Percentiles rank a stretch among this genome's conserved stretches.
Evolutionary conservation across 345 rosid genomes (phyloP).

Genomic region (Corymbia maculata): DNA sequence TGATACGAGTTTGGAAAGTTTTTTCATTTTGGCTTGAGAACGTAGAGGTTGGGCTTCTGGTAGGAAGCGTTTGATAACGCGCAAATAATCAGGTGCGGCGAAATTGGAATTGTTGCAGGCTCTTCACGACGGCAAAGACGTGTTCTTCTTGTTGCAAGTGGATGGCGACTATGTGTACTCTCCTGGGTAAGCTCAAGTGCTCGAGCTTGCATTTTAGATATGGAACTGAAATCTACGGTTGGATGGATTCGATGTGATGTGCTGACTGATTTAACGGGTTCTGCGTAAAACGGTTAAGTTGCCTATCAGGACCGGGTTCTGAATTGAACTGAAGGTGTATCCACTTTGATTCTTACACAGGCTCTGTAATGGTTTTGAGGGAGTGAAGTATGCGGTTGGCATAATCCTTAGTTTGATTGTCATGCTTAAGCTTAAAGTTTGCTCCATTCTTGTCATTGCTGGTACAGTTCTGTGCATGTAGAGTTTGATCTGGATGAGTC

Average conservation of each 20-base stretch:
- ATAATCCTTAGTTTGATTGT: not conserved
- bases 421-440: not conserved
- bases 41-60: not conserved
- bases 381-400: not conserved
- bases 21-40: not conserved
- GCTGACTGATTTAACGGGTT: not conserved
- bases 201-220: not conserved
- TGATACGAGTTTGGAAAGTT: not conserved
- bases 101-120: conserved; percentile 38
- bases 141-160: conserved; percentile 79
- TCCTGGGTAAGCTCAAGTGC: conserved; percentile 44
- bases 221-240: not conserved
- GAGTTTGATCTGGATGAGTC: not conserved
- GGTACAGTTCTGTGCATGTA: not conserved
- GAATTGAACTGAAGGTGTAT: not conserved
- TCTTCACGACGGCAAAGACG: conserved; percentile 79
- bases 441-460: not conserved
- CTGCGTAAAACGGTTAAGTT: not conserved
- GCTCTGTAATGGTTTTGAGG: not conserved
- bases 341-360: not conserved
- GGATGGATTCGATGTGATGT: not conserved
- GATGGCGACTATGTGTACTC: conserved; percentile 79
- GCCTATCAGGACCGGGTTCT: not conserved
- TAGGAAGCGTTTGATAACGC: not conserved
- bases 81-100: not conserved